Evolutionary conservation across 2,329 filamentous ascomycete genomes (phyloP), one percentile per base, ranked within the genome.

Genomic region (Verticillium klebahnii): DNA sequence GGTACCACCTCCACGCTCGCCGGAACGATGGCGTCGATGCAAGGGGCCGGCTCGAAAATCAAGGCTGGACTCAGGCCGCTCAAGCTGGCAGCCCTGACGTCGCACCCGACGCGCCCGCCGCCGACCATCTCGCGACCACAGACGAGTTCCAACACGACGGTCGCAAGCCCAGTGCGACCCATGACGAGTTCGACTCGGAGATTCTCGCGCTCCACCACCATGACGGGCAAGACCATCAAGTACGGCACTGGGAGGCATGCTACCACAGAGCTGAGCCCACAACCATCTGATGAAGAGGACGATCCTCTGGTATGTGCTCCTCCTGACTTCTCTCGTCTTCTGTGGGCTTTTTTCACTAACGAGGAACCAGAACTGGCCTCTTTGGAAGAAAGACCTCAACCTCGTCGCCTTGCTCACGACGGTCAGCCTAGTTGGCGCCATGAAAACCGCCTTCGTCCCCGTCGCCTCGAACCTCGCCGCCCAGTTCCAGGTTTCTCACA

Each of bases 381-480:
- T 70, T 31, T 83, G 81, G 80, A 82, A 80, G 63, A 85, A 85
- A 61, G 80, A 85, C 60, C 67, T 82, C 8, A 80, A 82, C 62
- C 77, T 83, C 29, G 31, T 59, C 45, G 74, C 81, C 1, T 69
- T 87, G 0, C 70, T 85, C 17, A 68, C 81, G 59, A 76, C 80
- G 60, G 75, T 78, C 8, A 77, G 78, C 1, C 68, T 85, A 2
- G 73, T 79, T 4, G 77, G 78, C 2, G 80, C 78, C n/a, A 78
- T 82, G 72, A 86, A 86, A 72, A 84, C 82, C 4, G 78, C 80
- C 14, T 79, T 85, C 34, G 67, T 86, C 50, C 78, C 76, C 8
- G 79, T 82, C 5, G 80, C 81, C 63, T 71, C 74, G 29, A 72
- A 74, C 52, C 72, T 86, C 40, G 75, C 81, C 2, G 70, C 68